Percentiles rank a stretch among this genome's conserved stretches.
Evolutionary conservation across 768 basidiomycete species (phyloP).

Genomic region (Panus rudis): DNA sequence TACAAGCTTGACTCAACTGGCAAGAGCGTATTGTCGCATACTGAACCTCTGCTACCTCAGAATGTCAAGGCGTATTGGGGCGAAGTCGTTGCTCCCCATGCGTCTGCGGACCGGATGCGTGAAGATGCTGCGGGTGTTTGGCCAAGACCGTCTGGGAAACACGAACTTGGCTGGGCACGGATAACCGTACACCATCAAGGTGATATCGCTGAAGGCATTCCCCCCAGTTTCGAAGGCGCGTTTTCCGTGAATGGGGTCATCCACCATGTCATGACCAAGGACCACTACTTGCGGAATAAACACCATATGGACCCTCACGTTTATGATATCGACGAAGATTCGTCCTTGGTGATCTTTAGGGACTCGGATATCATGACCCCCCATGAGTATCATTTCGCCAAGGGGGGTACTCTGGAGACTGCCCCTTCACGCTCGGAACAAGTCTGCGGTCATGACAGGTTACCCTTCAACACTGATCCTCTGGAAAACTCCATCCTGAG

Average conservation of each 20-base stretch:
- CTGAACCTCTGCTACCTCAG: slow-evolving; percentile 56
- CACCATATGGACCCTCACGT: slow-evolving; percentile 50
- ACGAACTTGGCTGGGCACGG: slow-evolving; percentile 68
- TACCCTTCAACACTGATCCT: slow-evolving; percentile 60
- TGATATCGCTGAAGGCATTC: slow-evolving; percentile 33
- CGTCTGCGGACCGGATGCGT: slow-evolving; percentile 47
- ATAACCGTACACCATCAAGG: slow-evolving; percentile 65
- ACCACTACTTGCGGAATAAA: slow-evolving; percentile 62
- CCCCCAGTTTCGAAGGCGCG: slow-evolving; percentile 68
- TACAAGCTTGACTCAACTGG: slow-evolving; percentile 48
- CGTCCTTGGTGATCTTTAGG: slow-evolving; percentile 63
- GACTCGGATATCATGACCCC: slow-evolving; percentile 60
- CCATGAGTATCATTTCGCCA: slow-evolving; percentile 38
- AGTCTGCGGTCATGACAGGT: slow-evolving; percentile 64
- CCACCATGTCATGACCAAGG: slow-evolving; percentile 65
- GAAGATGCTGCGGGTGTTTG: slow-evolving; percentile 56
- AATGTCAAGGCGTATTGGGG: slow-evolving; percentile 66
- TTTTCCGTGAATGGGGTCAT: slow-evolving; percentile 62
- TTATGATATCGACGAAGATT: slow-evolving; percentile 32
- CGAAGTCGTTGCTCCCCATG: slow-evolving; percentile 58
- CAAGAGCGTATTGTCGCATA: slow-evolving; percentile 39
- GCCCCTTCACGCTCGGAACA: slow-evolving; percentile 16
- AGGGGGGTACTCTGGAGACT: slow-evolving; percentile 18
- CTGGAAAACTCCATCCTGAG: slow-evolving; percentile 44
- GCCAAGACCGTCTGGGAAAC: slow-evolving; percentile 32